These are phyloP conservation scores for Cymodocea nodosa DNA, from an alignment of 116 monocot species.

Conservation along the genomic window DNA sequence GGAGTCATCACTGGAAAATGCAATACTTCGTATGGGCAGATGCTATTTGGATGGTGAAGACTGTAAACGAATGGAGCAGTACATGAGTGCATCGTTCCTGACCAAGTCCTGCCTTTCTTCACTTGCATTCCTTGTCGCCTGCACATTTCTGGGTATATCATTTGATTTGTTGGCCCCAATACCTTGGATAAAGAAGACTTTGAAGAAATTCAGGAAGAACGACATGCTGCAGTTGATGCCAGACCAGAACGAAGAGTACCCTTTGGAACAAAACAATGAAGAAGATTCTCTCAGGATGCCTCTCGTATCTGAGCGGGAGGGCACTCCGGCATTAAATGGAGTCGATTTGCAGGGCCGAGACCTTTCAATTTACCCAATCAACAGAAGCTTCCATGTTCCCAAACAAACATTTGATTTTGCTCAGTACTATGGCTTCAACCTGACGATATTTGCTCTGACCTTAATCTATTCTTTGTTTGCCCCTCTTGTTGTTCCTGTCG, in stretches of 20 bases:
- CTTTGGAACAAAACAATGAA: slow-evolving; percentile 24
- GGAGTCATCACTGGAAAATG: slow-evolving; percentile 83
- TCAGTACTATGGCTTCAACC: slow-evolving; percentile 93
- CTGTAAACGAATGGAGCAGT: slow-evolving; percentile 78
- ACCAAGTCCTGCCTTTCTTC: slow-evolving; percentile 83
- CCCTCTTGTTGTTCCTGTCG: slow-evolving; percentile 81
- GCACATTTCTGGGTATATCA: slow-evolving; percentile 90
- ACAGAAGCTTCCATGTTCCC: slow-evolving; percentile 78
- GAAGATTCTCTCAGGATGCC: slow-evolving; percentile 45
- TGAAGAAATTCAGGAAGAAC: slow-evolving; percentile 86
- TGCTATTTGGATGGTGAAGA: slow-evolving; percentile 92
- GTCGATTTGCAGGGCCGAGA: slow-evolving; percentile 52
- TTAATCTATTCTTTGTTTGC: slow-evolving; percentile 95
- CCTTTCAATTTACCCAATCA: slow-evolving; percentile 78
- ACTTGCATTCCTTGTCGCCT: slow-evolving; percentile 80
- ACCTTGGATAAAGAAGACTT: slow-evolving; percentile 88
- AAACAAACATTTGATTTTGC: slow-evolving; percentile 96
- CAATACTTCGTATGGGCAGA: slow-evolving; percentile 72
- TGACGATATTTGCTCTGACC: slow-evolving; percentile 91
- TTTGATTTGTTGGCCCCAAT: slow-evolving; percentile 90
- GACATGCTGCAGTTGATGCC: slow-evolving; percentile 96
- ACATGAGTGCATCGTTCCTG: slow-evolving; percentile 85
- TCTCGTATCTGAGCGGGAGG: slow-evolving; percentile 55
- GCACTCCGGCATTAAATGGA: slow-evolving; percentile 28
- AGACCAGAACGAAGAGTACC: slow-evolving; percentile 67